These are phyloP conservation scores for Podospora anserina DNA, from an alignment of 495 filamentous ascomycete species.

Conservation along the genomic window DNA sequence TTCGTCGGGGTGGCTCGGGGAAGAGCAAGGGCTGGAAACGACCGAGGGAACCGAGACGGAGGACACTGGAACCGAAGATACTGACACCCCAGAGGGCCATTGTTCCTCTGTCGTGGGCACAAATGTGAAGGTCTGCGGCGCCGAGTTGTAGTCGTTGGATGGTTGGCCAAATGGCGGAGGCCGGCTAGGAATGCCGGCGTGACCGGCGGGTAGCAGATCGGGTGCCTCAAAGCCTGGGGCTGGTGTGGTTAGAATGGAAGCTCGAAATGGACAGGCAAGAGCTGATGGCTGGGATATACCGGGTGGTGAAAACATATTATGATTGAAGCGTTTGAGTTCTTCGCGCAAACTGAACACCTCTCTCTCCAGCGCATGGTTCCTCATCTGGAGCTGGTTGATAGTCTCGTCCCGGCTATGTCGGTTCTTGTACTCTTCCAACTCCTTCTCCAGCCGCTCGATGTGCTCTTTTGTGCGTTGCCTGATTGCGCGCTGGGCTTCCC, in stretches of 20 bases:
- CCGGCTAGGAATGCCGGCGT: slow-evolving; percentile 14
- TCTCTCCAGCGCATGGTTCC: slow-evolving; percentile 40
- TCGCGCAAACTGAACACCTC: slow-evolving; percentile 34
- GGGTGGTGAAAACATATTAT: slow-evolving; percentile 16
- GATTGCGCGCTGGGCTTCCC: slow-evolving; percentile 84
- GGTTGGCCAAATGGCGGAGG: slow-evolving; percentile 17
- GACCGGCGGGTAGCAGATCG: slow-evolving; percentile 11
- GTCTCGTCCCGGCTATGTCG: slow-evolving; percentile 36
- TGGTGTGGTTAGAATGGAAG: slow-evolving; percentile 16
- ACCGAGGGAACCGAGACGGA: slow-evolving; percentile 33
- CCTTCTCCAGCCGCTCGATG: slow-evolving; percentile 71
- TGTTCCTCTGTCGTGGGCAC: slow-evolving; percentile 36
- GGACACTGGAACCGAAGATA: neutral
- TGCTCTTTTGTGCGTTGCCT: slow-evolving; percentile 76
- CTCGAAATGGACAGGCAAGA: slow-evolving; percentile 13
- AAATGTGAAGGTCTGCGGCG: slow-evolving; percentile 28
- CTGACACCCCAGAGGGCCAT: slow-evolving; percentile 28
- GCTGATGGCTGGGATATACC: slow-evolving; percentile 24
- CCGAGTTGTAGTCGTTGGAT: slow-evolving; percentile 21
- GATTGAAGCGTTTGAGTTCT: slow-evolving; percentile 20
- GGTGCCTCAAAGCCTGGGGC: slow-evolving; percentile 22
- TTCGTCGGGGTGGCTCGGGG: slow-evolving; percentile 38
- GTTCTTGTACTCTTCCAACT: slow-evolving; percentile 57
- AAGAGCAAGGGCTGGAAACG: slow-evolving; percentile 44
- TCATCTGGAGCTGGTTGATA: slow-evolving; percentile 34